Base-by-base conservation (phyloP, 2,329 filamentous ascomycete genomes). In the Herpotrichia juniperi region DNA sequence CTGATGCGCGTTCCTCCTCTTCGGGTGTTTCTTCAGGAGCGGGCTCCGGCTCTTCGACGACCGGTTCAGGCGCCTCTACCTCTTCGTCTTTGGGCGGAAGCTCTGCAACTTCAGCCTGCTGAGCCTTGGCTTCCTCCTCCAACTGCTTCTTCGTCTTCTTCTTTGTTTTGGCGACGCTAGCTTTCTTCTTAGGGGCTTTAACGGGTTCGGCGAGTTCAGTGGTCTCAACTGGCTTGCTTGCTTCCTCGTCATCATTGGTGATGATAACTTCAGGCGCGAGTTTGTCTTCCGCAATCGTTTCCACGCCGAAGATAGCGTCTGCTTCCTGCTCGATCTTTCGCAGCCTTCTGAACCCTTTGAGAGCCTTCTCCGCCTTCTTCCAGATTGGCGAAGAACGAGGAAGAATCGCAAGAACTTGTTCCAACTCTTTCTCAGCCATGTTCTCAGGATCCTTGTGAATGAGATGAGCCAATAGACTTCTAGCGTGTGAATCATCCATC, bases 241-340 rank as follows among this genome's bases (percentile, higher is more conserved):
- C 64, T 34, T 76, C 73, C 24, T 83, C 77, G 17, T 81, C 75
- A 26, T 79, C 73, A 8, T 81, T 79, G 8, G 66, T 69, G 45
- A 72, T 55, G 46, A 72, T 62, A 22, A 71, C 66, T 46, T 67
- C 63, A 24, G 67, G 66, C 34, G 69, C 67, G 46, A 67, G 67
- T 62, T 73, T 72, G 50, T 80, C 79, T 51, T 81, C 78, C 3
- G 76, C 68, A 10, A 71, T 62, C 53, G 79, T 80, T 45, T 78
- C 74, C 26, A 76, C 62, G 22, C 78, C 76, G 58, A 74, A 74
- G 4, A 93, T 79, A 62, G 91, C 89, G 62, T 93, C 90, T 51
- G 93, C 90, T 69, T 91, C 91, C 77, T 92, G 93, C 63, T 88
- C 89, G 43, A 90, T 86, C 73, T 96, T 94, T 45, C 89, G 84